A percentile compares a stretch with the other conserved stretches of the same genome.
phyloP scores from a whole-genome alignment of 805 yeast species.

The Pichia deserticola region DNA sequence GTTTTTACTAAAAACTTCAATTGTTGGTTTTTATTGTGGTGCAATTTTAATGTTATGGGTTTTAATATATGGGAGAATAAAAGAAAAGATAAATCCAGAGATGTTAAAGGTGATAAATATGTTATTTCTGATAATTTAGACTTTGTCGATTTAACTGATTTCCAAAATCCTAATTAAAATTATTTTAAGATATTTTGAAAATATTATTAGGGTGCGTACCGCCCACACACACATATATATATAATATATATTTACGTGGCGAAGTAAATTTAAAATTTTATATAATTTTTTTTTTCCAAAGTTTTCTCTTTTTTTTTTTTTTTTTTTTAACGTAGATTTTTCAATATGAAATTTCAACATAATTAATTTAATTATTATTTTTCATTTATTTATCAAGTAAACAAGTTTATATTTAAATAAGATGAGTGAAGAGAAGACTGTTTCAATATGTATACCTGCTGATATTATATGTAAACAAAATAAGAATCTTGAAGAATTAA shows the following conservation, averaged over 20 bases:
- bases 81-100: slow-evolving; percentile 26
- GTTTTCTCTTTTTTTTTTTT: too few species aligned
- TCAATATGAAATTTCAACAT: too few species aligned
- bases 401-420: too few species aligned
- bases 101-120: slow-evolving; percentile 17
- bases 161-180: background rate
- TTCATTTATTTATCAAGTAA: too few species aligned
- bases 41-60: slow-evolving; percentile 32
- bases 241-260: too few species aligned
- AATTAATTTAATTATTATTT: too few species aligned
- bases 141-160: slow-evolving; percentile 22
- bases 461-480: background rate
- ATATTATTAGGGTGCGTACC: too few species aligned
- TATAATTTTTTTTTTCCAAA: background rate
- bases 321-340: too few species aligned
- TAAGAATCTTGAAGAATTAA: slow-evolving; percentile 60
- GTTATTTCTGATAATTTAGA: slow-evolving; percentile 27
- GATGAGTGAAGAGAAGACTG: background rate
- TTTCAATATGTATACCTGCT: background rate
- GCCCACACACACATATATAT: too few species aligned
- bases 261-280: background rate
- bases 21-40: slow-evolving; percentile 32
- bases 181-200: too few species aligned
- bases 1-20: slow-evolving; percentile 44
- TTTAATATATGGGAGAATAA: slow-evolving; percentile 11